phyloP scores from a whole-genome alignment of 106 monocot species.

The Gastrodia elata region DNA sequence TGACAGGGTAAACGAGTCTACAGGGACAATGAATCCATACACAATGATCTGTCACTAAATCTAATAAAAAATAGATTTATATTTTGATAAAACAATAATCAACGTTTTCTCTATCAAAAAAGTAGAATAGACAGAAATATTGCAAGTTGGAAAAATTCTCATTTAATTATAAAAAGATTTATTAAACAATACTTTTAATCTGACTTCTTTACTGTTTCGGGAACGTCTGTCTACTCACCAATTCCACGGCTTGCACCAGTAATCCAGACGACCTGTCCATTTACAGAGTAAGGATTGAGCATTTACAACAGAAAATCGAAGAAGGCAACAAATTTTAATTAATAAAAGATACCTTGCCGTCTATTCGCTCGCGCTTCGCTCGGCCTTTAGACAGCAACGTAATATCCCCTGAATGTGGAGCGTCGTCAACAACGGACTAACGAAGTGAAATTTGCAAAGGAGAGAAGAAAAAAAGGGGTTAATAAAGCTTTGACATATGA shows the following conservation, averaged over 20 bases:
- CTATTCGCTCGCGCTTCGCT: conserved; percentile 44
- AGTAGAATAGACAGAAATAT: too few species aligned
- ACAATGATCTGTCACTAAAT: too few species aligned
- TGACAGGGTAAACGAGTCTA: too few species aligned
- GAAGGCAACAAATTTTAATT: background rate
- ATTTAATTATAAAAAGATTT: too few species aligned
- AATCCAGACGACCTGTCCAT: conserved; percentile 67
- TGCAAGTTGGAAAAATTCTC: too few species aligned
- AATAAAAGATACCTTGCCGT: conserved; percentile 53
- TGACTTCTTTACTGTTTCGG: too few species aligned
- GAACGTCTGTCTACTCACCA: conserved; percentile 24
- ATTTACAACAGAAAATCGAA: background rate
- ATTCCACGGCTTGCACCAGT: conserved; percentile 97
- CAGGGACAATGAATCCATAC: too few species aligned
- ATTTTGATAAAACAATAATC: too few species aligned
- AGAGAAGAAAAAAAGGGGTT: background rate
- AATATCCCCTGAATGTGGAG: conserved; percentile 38
- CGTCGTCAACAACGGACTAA: background rate
- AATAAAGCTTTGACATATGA: conserved; percentile 4
- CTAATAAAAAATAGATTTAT: too few species aligned
- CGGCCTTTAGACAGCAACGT: conserved; percentile 47
- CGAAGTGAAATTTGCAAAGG: background rate
- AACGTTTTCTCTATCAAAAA: too few species aligned
- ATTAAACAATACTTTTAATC: too few species aligned
- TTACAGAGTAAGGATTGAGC: background rate